Evolutionary conservation across 108 stramenopile species (phyloP).

Genomic region (Nannochloropsis salina): DNA sequence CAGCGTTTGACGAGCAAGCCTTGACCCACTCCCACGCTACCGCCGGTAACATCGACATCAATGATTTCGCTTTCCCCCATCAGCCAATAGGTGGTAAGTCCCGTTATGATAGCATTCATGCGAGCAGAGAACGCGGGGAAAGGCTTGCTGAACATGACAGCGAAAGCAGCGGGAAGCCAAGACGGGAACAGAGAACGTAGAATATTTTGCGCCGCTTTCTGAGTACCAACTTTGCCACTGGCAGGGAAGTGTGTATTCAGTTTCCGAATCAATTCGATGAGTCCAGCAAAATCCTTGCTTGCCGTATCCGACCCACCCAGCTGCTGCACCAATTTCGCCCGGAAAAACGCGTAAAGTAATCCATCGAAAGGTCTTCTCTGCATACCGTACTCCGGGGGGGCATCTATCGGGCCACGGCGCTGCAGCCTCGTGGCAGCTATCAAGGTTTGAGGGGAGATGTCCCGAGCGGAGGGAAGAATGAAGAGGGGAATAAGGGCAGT

Average conservation of each 20-base stretch:
- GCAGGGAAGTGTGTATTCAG: neutral
- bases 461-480: too few relatives aligned
- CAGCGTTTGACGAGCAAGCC: conserved; percentile 80
- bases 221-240: neutral
- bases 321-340: neutral
- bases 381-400: neutral
- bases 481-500: too few relatives aligned
- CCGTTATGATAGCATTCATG: conserved; percentile 83
- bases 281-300: conserved; percentile 11
- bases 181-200: conserved; percentile 41
- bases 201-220: neutral
- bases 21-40: conserved; percentile 53
- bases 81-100: conserved; percentile 71
- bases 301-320: conserved; percentile 1
- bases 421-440: neutral
- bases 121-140: conserved; percentile 63
- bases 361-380: neutral
- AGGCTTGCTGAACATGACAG: conserved; percentile 45
- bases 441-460: too few relatives aligned
- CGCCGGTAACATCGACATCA: conserved; percentile 62
- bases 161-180: conserved; percentile 36
- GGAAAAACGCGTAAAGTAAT: neutral
- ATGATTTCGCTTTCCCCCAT: conserved; percentile 86
- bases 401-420: neutral
- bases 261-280: conserved; percentile 5